Conservation (phyloP, 1,284 basidiomycete species). For the Rhodotorula sp. region DNA sequence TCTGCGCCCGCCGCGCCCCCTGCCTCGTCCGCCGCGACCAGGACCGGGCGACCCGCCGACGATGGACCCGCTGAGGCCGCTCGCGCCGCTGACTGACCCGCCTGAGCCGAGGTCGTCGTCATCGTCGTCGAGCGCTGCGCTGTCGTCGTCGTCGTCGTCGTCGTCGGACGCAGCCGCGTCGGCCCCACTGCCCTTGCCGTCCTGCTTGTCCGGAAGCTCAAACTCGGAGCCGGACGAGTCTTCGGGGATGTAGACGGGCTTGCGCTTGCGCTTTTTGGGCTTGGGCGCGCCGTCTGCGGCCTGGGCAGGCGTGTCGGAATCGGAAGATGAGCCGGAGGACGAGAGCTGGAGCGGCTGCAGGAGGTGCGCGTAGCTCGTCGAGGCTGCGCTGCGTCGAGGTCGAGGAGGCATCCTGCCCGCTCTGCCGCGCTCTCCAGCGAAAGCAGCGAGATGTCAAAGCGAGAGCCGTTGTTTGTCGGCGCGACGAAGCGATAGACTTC, state of each 20-base stretch:
- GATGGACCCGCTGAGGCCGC: not conserved
- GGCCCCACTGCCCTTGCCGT: not conserved
- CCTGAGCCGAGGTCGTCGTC: constrained; percentile 8
- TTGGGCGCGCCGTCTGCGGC: not conserved
- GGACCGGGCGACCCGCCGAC: not conserved
- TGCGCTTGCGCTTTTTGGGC: not conserved
- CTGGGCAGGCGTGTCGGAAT: not conserved
- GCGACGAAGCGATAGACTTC: too few relatives aligned
- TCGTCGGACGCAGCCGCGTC: not conserved
- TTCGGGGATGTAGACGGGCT: constrained; percentile 18
- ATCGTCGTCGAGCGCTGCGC: not conserved
- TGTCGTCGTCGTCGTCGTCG: not conserved
- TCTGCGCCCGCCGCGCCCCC: not conserved
- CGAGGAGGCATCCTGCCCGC: not conserved
- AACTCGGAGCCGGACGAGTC: constrained; percentile 9
- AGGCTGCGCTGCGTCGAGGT: not conserved
- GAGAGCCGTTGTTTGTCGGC: too few relatives aligned
- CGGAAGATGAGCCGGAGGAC: not conserved
- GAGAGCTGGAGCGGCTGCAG: constrained; percentile 3
- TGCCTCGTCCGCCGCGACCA: not conserved
- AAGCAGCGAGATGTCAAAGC: too few relatives aligned
- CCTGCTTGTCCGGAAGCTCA: constrained; percentile 1
- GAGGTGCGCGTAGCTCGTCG: constrained; percentile 3
- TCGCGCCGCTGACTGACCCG: not conserved
- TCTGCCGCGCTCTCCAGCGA: too few relatives aligned